Evolutionary conservation across 2,329 filamentous ascomycete species (phyloP).

Genomic region (Aspergillus ochraceoroseus): DNA sequence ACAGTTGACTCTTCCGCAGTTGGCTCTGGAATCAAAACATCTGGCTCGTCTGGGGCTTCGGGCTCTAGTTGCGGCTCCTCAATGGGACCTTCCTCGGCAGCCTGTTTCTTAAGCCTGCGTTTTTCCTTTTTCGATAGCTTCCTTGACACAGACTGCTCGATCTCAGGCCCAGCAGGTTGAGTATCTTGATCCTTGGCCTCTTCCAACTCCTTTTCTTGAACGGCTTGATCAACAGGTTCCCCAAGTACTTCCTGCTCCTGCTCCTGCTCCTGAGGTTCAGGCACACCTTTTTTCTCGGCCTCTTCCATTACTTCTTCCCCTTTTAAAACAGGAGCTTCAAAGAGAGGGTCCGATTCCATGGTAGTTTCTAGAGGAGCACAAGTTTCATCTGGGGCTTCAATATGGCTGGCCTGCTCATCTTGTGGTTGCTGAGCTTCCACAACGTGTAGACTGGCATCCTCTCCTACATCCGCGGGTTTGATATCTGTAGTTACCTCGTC

Average conservation of each 20-base stretch:
- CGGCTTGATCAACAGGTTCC: neutral
- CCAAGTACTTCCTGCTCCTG: too few relatives aligned
- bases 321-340: neutral
- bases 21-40: conserved; percentile 1
- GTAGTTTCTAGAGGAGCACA: neutral
- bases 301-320: neutral
- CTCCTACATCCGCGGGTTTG: neutral
- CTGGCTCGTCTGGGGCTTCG: conserved; percentile 6
- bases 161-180: conserved; percentile 3
- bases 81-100: conserved; percentile 7
- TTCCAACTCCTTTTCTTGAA: neutral
- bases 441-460: neutral
- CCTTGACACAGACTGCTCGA: conserved; percentile 17
- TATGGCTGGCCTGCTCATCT: neutral
- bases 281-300: neutral
- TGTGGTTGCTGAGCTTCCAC: conserved; percentile 5
- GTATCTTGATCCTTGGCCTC: too few relatives aligned
- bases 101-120: conserved; percentile 30
- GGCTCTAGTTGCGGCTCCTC: conserved; percentile 11
- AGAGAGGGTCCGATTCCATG: neutral
- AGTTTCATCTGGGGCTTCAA: neutral
- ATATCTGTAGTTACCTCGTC: conserved; percentile 6
- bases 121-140: conserved; percentile 40
- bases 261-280: neutral
- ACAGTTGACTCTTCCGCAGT: neutral